These are phyloP conservation scores for Oidiodendron maius DNA, from an alignment of 495 filamentous ascomycete genomes.

Conservation along the genomic window DNA sequence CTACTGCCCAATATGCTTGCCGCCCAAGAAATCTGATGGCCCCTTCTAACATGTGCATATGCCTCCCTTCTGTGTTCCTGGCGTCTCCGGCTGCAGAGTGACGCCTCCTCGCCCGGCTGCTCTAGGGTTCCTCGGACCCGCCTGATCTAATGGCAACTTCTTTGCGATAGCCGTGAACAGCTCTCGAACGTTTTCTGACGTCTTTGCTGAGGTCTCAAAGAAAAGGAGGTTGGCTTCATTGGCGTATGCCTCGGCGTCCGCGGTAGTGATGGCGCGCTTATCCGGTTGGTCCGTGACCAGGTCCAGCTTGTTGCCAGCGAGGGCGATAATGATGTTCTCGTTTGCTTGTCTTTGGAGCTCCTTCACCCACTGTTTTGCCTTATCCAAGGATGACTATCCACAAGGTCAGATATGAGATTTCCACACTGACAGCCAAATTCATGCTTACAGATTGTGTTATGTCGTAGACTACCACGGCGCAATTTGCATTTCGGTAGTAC, in stretches of 20 bases:
- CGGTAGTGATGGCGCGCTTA: slow-evolving; percentile 82
- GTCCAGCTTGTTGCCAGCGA: slow-evolving; percentile 97
- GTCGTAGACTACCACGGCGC: slow-evolving; percentile 97
- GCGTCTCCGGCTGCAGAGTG: slow-evolving; percentile 70
- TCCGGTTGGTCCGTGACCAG: slow-evolving; percentile 83
- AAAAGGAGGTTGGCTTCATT: slow-evolving; percentile 88
- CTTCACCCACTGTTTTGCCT: slow-evolving; percentile 99
- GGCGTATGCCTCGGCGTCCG: slow-evolving; percentile 92
- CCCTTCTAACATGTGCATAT: slow-evolving; percentile 68
- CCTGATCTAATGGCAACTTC: slow-evolving; percentile 94
- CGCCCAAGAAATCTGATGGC: slow-evolving; percentile 1
- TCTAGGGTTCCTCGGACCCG: slow-evolving; percentile 74
- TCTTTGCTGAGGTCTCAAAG: slow-evolving; percentile 97
- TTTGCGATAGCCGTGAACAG: slow-evolving; percentile 97
- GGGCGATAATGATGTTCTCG: slow-evolving; percentile 97
- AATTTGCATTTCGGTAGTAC: slow-evolving; percentile 99
- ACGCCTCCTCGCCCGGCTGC: slow-evolving; percentile 73
- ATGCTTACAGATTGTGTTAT: slow-evolving; percentile 87
- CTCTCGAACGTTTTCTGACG: slow-evolving; percentile 89
- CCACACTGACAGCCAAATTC: too few relatives aligned
- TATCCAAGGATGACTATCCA: slow-evolving; percentile 83
- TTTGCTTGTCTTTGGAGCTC: slow-evolving; percentile 97
- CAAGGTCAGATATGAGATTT: neutral
- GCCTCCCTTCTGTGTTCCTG: slow-evolving; percentile 66
- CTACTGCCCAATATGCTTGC: slow-evolving; percentile 3